Conservation (phyloP, 1,139 yeast genomes). For the Diutina neorugosa region DNA sequence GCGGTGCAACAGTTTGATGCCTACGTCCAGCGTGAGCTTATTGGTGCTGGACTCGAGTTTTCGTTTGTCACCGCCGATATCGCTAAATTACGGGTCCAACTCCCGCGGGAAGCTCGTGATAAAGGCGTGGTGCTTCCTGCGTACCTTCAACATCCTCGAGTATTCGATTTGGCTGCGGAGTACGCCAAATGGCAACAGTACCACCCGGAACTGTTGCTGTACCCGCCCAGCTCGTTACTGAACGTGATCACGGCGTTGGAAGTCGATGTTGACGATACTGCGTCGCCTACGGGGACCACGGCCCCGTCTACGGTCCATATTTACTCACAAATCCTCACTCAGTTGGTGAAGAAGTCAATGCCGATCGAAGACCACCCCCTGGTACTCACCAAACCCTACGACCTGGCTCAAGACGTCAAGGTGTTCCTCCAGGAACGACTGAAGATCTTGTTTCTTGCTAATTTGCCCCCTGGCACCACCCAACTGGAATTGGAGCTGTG, state of each 20-base stretch:
- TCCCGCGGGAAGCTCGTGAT: constrained; percentile 75
- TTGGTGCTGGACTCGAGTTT: constrained; percentile 36
- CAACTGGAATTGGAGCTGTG: constrained; percentile 85
- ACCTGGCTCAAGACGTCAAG: constrained; percentile 56
- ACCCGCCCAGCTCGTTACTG: constrained; percentile 34
- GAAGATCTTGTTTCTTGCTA: constrained; percentile 64
- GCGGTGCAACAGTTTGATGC: constrained; percentile 45
- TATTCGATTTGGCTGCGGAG: constrained; percentile 69
- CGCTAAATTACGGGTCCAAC: constrained; percentile 62
- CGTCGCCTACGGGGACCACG: constrained; percentile 2
- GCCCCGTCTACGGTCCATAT: constrained; percentile 17
- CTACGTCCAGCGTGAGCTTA: constrained; percentile 30
- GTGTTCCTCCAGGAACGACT: constrained; percentile 64
- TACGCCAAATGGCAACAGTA: constrained; percentile 55
- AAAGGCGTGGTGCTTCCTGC: constrained; percentile 60
- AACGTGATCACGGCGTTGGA: constrained; percentile 51
- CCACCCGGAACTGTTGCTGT: constrained; percentile 50
- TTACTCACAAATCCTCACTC: constrained; percentile 32
- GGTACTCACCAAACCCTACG: constrained; percentile 64
- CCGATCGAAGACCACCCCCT: constrained; percentile 40
- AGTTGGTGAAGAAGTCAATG: constrained; percentile 41
- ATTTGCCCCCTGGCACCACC: constrained; percentile 75
- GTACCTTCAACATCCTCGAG: constrained; percentile 62
- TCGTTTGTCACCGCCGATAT: constrained; percentile 56
- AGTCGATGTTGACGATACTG: constrained; percentile 23